Percentiles rank a stretch among this genome's conserved stretches.
Evolutionary conservation across 768 basidiomycete genomes (phyloP).

Genomic region (Fibroporia radiculosa): DNA sequence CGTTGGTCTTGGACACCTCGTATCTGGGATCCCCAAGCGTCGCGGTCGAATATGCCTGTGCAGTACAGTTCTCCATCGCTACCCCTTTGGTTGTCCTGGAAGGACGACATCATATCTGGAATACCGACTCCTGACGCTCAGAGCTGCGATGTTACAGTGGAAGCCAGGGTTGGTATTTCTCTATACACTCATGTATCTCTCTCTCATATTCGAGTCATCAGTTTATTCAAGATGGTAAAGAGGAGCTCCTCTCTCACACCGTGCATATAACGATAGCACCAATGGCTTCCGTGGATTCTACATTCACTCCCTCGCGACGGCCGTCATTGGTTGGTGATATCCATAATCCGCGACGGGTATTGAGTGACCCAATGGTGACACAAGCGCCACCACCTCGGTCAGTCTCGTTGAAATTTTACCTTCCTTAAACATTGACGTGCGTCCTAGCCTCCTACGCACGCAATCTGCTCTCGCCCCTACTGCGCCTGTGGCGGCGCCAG

Average conservation of each 20-base stretch:
- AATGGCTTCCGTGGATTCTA: constrained; percentile 40
- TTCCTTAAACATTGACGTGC: background rate
- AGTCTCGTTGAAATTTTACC: constrained; percentile 5
- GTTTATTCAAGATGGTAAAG: constrained; percentile 70
- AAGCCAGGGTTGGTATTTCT: constrained; percentile 55
- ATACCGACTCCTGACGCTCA: constrained; percentile 71
- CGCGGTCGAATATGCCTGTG: constrained; percentile 72
- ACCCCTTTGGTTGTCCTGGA: constrained; percentile 87
- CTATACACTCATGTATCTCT: constrained; percentile 1
- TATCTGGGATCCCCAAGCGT: constrained; percentile 95
- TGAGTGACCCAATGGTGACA: constrained; percentile 30
- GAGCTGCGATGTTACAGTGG: constrained; percentile 65
- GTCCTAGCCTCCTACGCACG: constrained; percentile 24
- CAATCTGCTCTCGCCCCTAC: constrained; percentile 23
- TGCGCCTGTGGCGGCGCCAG: constrained; percentile 35
- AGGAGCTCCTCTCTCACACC: constrained; percentile 57
- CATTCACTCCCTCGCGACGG: constrained; percentile 36
- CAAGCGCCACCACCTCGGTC: constrained; percentile 26
- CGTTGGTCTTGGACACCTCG: constrained; percentile 88
- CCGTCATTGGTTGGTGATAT: constrained; percentile 40
- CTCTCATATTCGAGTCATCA: constrained; percentile 22
- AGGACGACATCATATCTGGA: constrained; percentile 74
- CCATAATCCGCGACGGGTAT: constrained; percentile 33
- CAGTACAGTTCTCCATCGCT: constrained; percentile 73
- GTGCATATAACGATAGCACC: constrained; percentile 73